phyloP scores from a whole-genome alignment of 1,284 basidiomycete species.

The Cryptococcus sp. region DNA sequence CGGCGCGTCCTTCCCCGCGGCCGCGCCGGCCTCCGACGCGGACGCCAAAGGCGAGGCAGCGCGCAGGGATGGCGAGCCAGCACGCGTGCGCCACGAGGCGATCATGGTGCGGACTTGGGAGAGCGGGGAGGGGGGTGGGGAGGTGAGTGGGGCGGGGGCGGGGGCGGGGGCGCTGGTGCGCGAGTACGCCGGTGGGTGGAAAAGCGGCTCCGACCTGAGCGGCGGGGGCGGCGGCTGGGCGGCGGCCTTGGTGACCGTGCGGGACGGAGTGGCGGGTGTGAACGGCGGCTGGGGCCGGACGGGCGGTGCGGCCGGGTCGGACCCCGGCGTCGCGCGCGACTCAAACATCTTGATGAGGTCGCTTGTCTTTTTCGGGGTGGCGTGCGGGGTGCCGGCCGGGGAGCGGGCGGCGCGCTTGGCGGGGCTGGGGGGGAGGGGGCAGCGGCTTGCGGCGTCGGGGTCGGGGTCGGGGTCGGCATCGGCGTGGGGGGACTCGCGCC shows the following conservation, averaged over 20 bases:
- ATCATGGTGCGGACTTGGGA: constrained; percentile 69
- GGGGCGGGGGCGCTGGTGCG: constrained; percentile 5
- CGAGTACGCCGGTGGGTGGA: constrained; percentile 6
- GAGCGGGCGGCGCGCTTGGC: constrained; percentile 13
- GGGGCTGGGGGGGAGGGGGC: constrained; percentile 29
- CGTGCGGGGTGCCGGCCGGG: constrained; percentile 15
- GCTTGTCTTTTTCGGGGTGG: constrained; percentile 31
- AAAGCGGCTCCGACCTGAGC: constrained; percentile 2
- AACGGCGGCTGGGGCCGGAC: constrained; percentile 19
- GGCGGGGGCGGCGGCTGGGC: background rate
- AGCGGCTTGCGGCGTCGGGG: constrained; percentile 18
- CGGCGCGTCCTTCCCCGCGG: constrained; percentile 31
- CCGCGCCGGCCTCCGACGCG: constrained; percentile 49
- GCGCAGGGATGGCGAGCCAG: constrained; percentile 54
- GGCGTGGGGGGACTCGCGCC: constrained; percentile 2
- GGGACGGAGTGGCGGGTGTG: constrained; percentile 9
- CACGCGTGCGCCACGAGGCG: constrained; percentile 58
- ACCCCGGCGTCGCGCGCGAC: constrained; percentile 3
- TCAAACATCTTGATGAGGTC: constrained; percentile 46
- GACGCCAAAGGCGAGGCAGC: constrained; percentile 31
- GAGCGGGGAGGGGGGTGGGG: constrained; percentile 33
- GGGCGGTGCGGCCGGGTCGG: background rate
- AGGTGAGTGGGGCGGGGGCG: constrained; percentile 5
- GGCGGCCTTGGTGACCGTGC: background rate
- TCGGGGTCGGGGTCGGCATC: background rate